These are phyloP conservation scores for Coprinellus aureogranulatus DNA, from an alignment of 768 basidiomycete genomes.

Conservation along the genomic window DNA sequence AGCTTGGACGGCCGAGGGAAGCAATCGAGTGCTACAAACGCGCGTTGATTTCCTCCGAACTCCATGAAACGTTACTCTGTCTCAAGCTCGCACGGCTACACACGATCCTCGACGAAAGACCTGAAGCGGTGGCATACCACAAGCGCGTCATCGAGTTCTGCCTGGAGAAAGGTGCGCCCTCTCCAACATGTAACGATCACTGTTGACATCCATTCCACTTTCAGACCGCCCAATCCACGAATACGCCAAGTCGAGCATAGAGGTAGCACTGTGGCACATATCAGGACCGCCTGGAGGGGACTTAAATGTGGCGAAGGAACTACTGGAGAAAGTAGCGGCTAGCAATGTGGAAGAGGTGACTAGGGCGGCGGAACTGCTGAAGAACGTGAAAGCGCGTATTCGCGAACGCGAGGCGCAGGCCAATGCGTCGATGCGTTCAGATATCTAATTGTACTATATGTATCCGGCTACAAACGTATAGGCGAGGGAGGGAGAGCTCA, in stretches of 20 bases:
- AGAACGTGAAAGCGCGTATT: constrained; percentile 45
- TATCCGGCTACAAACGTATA: no score
- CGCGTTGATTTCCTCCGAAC: constrained; percentile 78
- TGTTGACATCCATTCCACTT: constrained; percentile 23
- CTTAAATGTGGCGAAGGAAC: constrained; percentile 66
- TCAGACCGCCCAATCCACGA: constrained; percentile 70
- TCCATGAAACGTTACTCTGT: constrained; percentile 70
- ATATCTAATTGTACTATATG: no score
- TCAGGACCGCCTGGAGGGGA: constrained; percentile 60
- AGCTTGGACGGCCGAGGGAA: constrained; percentile 82
- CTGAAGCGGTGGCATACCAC: constrained; percentile 76
- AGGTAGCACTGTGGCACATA: constrained; percentile 81
- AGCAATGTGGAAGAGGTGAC: constrained; percentile 84
- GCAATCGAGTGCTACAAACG: constrained; percentile 91
- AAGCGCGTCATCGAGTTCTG: constrained; percentile 75
- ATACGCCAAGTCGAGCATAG: constrained; percentile 80
- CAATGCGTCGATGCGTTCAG: no score
- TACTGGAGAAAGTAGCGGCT: constrained; percentile 67
- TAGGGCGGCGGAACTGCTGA: constrained; percentile 69
- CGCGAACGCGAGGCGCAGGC: constrained; percentile 15
- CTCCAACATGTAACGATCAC: constrained; percentile 17
- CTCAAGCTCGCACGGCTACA: constrained; percentile 74
- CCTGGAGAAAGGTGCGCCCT: constrained; percentile 55
- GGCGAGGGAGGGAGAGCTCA: no score
- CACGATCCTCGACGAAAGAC: constrained; percentile 60